Conservation (phyloP, 2,329 filamentous ascomycete genomes). For the Ramularia endophylla region DNA sequence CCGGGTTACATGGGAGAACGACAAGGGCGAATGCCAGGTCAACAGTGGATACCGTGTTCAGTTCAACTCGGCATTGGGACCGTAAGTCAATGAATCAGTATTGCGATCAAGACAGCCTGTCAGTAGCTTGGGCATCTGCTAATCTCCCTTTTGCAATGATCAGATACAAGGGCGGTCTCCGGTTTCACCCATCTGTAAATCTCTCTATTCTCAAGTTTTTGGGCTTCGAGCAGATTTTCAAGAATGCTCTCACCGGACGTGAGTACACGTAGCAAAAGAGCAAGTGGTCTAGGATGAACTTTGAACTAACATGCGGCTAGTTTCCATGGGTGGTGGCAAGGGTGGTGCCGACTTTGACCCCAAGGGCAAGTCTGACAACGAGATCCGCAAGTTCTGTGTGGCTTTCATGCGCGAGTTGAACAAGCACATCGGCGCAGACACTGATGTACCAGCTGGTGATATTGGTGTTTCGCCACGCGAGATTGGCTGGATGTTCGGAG, state of each 20-base stretch:
- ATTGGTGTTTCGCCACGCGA: slow-evolving; percentile 91
- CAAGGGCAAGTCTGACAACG: slow-evolving; percentile 95
- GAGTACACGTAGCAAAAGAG: slow-evolving; percentile 40
- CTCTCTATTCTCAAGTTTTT: slow-evolving; percentile 83
- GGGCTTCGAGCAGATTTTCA: slow-evolving; percentile 99
- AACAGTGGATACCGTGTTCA: slow-evolving; percentile 96
- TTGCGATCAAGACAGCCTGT: no score
- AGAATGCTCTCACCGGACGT: slow-evolving; percentile 96
- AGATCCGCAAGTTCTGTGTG: slow-evolving; percentile 96
- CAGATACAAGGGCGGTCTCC: slow-evolving; percentile 86
- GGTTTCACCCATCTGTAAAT: slow-evolving; percentile 88
- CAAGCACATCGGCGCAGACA: slow-evolving; percentile 94
- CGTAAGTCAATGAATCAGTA: slow-evolving; percentile 34
- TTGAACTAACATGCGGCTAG: slow-evolving; percentile 33
- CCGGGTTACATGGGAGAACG: slow-evolving; percentile 94
- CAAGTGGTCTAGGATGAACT: slow-evolving; percentile 7
- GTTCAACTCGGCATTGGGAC: slow-evolving; percentile 96
- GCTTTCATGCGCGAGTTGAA: slow-evolving; percentile 93
- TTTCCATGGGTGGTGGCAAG: slow-evolving; percentile 96
- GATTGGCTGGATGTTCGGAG: slow-evolving; percentile 91
- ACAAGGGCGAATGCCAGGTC: slow-evolving; percentile 80
- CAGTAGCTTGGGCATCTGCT: no score
- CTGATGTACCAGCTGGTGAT: slow-evolving; percentile 93
- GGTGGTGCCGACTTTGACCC: slow-evolving; percentile 98
- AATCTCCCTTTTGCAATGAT: no score